Percentiles rank a stretch among this genome's conserved stretches.
Evolutionary conservation across 2,329 filamentous ascomycete species (phyloP).

Genomic region (Cryphonectria japonica): DNA sequence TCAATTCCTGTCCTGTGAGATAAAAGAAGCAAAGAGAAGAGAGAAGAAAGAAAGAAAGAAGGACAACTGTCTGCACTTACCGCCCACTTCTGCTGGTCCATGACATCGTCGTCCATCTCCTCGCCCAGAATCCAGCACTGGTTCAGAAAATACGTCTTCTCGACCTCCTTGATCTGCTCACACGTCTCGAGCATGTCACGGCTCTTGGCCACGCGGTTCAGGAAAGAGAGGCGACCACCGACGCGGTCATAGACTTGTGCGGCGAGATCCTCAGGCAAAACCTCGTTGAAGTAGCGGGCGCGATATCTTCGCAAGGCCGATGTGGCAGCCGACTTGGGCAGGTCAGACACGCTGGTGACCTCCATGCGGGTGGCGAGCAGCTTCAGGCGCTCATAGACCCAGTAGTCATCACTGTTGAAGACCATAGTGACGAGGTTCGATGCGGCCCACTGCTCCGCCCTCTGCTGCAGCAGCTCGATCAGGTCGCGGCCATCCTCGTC

Average conservation of each 20-base stretch:
- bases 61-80: slow-evolving; percentile 52
- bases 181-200: slow-evolving; percentile 79
- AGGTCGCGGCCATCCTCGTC: slow-evolving; percentile 92
- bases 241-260: slow-evolving; percentile 84
- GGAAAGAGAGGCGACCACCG: slow-evolving; percentile 84
- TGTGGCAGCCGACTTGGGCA: slow-evolving; percentile 78
- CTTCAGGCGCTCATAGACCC: slow-evolving; percentile 95
- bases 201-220: slow-evolving; percentile 89
- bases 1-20: too few species aligned
- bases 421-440: slow-evolving; percentile 88
- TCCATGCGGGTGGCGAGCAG: slow-evolving; percentile 94
- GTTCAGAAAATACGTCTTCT: slow-evolving; percentile 78
- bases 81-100: slow-evolving; percentile 84
- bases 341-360: slow-evolving; percentile 81
- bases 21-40: too few species aligned
- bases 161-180: slow-evolving; percentile 64
- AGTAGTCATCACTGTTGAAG: slow-evolving; percentile 97
- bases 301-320: slow-evolving; percentile 79
- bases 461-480: slow-evolving; percentile 91
- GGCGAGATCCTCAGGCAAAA: slow-evolving; percentile 57
- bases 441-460: slow-evolving; percentile 95
- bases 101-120: slow-evolving; percentile 71
- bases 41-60: too few species aligned
- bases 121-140: slow-evolving; percentile 74
- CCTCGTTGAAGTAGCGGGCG: slow-evolving; percentile 73